These are phyloP conservation scores for Malbranchea zuffiana DNA, from an alignment of 2,329 filamentous ascomycete species.

Conservation along the genomic window DNA sequence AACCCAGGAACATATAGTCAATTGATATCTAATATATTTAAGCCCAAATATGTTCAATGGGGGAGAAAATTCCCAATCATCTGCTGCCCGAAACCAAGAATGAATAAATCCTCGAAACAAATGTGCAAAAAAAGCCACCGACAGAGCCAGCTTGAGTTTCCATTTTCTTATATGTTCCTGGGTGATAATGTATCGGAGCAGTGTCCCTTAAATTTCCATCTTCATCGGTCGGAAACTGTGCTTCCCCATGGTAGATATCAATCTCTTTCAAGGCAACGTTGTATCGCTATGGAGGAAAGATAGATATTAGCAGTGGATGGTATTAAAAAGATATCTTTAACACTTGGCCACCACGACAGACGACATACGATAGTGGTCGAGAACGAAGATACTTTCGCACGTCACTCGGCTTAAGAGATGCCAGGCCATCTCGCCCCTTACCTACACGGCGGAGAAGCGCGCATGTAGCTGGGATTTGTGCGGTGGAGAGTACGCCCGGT, in stretches of 20 bases:
- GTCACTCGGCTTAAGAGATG: not conserved
- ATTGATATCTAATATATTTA: too few relatives aligned
- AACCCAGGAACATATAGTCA: too few relatives aligned
- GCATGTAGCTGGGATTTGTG: not conserved
- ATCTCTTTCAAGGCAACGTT: not conserved
- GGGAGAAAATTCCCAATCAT: too few relatives aligned
- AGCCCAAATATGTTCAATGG: too few relatives aligned
- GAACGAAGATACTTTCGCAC: not conserved
- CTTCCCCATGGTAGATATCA: not conserved
- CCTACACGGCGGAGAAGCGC: not conserved
- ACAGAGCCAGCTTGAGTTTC: too few relatives aligned
- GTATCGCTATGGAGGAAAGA: not conserved
- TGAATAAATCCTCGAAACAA: too few relatives aligned
- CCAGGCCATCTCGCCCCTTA: not conserved
- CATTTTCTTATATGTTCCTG: too few relatives aligned
- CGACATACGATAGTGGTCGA: not conserved
- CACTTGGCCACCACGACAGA: not conserved
- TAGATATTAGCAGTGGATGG: not conserved
- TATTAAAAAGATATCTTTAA: not conserved
- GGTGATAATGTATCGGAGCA: too few relatives aligned
- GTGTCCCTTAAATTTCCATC: too few relatives aligned
- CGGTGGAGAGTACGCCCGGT: too few relatives aligned
- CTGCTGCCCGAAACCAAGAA: too few relatives aligned
- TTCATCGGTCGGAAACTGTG: not conserved
- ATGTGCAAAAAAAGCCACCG: too few relatives aligned